Evolutionary conservation across 495 filamentous ascomycete genomes (phyloP), one percentile per base, ranked within the genome.

Genomic region (Hypoxylon cercidicola): DNA sequence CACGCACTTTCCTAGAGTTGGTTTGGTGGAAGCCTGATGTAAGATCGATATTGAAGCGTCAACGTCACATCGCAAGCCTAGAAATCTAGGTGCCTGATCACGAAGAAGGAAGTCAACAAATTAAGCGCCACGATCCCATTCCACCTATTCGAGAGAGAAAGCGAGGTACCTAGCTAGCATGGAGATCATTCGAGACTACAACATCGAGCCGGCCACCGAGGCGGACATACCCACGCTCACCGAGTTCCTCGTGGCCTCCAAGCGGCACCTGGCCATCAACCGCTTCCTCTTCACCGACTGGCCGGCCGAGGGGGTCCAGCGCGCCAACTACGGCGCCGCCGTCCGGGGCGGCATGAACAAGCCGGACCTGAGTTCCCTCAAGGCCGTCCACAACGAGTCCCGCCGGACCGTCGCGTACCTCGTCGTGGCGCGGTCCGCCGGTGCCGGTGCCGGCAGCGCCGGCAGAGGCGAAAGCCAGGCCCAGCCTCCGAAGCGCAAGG

Each of bases 181-280:
- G 23, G 3, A 20, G 54, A 32, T 53, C 43, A 23, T 58, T 18
- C 61, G 47, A 4, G 39, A 21, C 18, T 68, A 72, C 51, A 50
- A 35, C 10, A 56, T 75, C 15, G 34, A 34, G 4, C 60, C 71
- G 5, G 48, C 72, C 9, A 52, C 34, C 1, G 16, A 16, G 20
- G 41, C 57, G 3, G 72, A 75, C 21, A 54, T 71, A 6, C 62
- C 70, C 1, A 40, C 37, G 1, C 60, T 73, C 3, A 65, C 35
- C 4, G 53, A 55, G 0, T 67, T 76, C 12, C 55, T 75, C n/a
- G 62, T 71, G 44, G 50, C 20, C 21, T 66, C 72, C 0, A 77
- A 76, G 53, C 62, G 72, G 2, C 51, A 66, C 4, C 65, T 76
- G 1, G 72, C 66, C 13, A 72, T 77, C 58, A 76, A 75, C 52